Base-by-base conservation (phyloP, 2,329 filamentous ascomycete species). In the Pseudocercospora macadamiae region DNA sequence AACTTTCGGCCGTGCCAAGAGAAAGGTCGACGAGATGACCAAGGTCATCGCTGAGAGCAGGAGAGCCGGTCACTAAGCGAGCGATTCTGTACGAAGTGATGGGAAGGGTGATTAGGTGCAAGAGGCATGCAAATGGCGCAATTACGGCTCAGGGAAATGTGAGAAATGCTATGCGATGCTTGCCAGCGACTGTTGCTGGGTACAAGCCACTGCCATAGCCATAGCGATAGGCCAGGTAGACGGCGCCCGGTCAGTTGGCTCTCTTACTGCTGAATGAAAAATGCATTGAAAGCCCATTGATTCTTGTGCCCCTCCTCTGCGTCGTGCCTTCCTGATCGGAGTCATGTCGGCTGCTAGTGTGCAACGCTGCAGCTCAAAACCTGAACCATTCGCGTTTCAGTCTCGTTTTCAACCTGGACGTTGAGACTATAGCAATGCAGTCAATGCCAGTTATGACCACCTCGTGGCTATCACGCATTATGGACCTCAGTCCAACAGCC, bases 1-100 rank as follows among this genome's bases (percentile, higher is more conserved):
- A 79, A 97, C 95, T 74, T 97, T 97, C 82, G 90, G 91, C 77
- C 93, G 95, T 81, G 93, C 93, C 77, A 99, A 99, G 93, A 89
- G 86, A 80, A 99, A 99, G 93, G 95, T 99, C 72, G 95, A 99
- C 79, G 93, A 97, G 85, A 91, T 99, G 83, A 91, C 92, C 83
- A 88, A 91, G 76, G 90, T 99, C 81, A 99, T 99, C 78, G 91
- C 93, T 75, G 95, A 97, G 85, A 89, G 93, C 78, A 93, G 93
- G 82, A 85, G 88, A 77, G 82, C 86, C 65, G 87, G 81, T 80
- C 86, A 88, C 82, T 89, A 88, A 84, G 44, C 55, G 69, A 32
- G 49, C 55, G 39, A 37, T 42, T 45, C 32, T 57, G 54, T 52
- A 34, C 47, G 28, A 21, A 42, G 42, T 60, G 48, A 60, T 52